These are phyloP conservation scores for Sordariomycetes sp. DNA, from an alignment of 2,329 filamentous ascomycete genomes.

Conservation along the genomic window DNA sequence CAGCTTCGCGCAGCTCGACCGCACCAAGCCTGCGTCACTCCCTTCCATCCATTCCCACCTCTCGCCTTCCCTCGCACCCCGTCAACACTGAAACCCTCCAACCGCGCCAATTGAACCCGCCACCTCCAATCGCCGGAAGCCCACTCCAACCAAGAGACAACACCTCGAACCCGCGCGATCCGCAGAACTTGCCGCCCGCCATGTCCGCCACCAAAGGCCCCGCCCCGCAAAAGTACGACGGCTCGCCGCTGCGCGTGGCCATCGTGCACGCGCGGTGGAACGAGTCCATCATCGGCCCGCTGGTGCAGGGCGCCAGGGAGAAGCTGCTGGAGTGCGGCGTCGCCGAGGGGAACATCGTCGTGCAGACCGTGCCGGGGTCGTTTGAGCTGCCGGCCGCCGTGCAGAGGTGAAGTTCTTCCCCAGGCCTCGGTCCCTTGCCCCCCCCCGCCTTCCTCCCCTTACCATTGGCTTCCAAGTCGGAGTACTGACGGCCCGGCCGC, in stretches of 20 bases:
- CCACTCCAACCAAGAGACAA: no score
- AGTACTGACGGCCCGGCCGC: neutral
- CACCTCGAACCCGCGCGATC: no score
- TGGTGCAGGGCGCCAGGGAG: constrained; percentile 71
- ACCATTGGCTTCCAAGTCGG: neutral
- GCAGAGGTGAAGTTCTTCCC: constrained; percentile 49
- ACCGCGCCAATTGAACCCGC: no score
- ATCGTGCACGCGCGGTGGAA: constrained; percentile 98
- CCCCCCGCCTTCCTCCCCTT: neutral
- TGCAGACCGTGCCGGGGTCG: constrained; percentile 83
- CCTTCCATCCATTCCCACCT: no score
- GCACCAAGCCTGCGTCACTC: no score
- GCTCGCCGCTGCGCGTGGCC: constrained; percentile 72
- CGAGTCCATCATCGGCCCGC: constrained; percentile 70
- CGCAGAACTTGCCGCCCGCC: constrained; percentile 17
- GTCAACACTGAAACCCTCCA: no score
- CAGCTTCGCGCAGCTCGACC: no score
- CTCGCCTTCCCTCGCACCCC: no score
- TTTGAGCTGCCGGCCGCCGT: constrained; percentile 92
- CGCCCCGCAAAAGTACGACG: constrained; percentile 48
- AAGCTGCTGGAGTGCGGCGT: constrained; percentile 73
- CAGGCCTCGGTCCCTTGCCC: neutral
- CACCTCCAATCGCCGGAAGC: no score
- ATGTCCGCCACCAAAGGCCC: constrained; percentile 45
- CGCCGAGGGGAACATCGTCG: constrained; percentile 74